Percentiles rank a stretch among this genome's conserved stretches.
Conservation (phyloP, 2,329 filamentous ascomycete genomes). For the Teratosphaeriaceae sp. region DNA sequence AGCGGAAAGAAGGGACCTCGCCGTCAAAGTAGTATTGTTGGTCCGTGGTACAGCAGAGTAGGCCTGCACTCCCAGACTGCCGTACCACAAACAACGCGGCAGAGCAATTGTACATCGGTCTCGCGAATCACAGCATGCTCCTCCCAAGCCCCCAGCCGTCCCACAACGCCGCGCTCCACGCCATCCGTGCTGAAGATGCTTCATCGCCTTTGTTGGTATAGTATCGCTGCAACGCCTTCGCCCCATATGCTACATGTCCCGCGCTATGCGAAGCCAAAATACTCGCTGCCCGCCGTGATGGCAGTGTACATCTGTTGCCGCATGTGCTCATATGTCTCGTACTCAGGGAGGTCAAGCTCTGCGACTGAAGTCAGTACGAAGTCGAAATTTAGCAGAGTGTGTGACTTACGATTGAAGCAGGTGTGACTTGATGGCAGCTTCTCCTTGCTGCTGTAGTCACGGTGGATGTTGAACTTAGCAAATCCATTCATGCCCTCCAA, state of each 20-base stretch:
- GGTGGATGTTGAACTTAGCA: slow-evolving; percentile 97
- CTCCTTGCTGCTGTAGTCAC: slow-evolving; percentile 94
- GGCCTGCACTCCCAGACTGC: too few species aligned
- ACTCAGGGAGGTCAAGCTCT: slow-evolving; percentile 98
- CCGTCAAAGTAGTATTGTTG: too few species aligned
- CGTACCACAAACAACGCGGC: too few species aligned
- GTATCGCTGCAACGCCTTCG: background rate
- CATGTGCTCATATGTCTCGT: slow-evolving; percentile 89
- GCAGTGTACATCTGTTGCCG: slow-evolving; percentile 86
- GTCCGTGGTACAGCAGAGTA: too few species aligned
- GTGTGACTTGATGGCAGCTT: slow-evolving; percentile 94
- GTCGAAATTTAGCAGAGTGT: background rate
- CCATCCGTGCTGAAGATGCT: too few species aligned
- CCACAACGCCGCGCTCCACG: too few species aligned
- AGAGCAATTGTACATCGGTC: too few species aligned
- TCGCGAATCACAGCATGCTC: too few species aligned
- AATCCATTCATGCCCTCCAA: slow-evolving; percentile 99
- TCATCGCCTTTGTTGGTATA: too few species aligned
- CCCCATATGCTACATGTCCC: slow-evolving; percentile 7
- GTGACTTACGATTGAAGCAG: slow-evolving; percentile 92
- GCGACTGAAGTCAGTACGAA: slow-evolving; percentile 10
- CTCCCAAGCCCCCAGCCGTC: too few species aligned
- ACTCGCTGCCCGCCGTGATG: slow-evolving; percentile 96
- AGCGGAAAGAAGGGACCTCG: too few species aligned
- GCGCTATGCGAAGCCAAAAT: slow-evolving; percentile 81